Conservation (phyloP, 2,329 filamentous ascomycete species). For the Bipolaris sorokiniana region DNA sequence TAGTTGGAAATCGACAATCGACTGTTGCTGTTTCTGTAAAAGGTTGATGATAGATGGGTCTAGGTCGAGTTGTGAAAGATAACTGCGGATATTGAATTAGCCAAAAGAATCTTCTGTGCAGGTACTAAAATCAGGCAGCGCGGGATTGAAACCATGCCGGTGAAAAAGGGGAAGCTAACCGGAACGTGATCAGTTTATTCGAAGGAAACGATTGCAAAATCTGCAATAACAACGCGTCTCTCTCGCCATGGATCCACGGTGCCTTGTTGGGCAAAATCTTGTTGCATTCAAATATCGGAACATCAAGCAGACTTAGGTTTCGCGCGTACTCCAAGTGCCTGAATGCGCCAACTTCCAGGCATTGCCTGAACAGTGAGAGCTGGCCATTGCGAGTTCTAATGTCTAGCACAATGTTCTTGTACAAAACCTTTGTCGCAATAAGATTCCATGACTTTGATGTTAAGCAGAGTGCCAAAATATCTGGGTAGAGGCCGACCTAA, state of each 20-base stretch:
- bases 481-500: conserved; percentile 3
- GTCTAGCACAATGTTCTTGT: conserved; percentile 10
- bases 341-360: conserved; percentile 8
- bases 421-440: conserved; percentile 11
- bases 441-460: conserved; percentile 8
- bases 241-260: background rate
- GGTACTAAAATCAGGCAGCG: background rate
- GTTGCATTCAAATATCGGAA: background rate
- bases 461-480: conserved; percentile 14
- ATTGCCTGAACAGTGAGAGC: conserved; percentile 3
- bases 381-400: background rate
- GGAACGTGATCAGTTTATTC: conserved; percentile 7
- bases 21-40: background rate
- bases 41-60: background rate
- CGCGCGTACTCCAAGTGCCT: conserved; percentile 7
- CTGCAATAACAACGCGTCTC: background rate
- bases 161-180: conserved; percentile 2
- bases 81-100: background rate
- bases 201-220: conserved; percentile 7
- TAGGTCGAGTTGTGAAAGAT: background rate
- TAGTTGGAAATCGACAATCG: background rate
- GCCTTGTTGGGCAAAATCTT: too few species aligned
- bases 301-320: conserved; percentile 10
- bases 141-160: background rate
- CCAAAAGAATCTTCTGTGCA: background rate